Evolutionary conservation across 768 basidiomycete genomes (phyloP), one percentile per base, ranked within the genome.

Genomic region (Lentinula sp.): DNA sequence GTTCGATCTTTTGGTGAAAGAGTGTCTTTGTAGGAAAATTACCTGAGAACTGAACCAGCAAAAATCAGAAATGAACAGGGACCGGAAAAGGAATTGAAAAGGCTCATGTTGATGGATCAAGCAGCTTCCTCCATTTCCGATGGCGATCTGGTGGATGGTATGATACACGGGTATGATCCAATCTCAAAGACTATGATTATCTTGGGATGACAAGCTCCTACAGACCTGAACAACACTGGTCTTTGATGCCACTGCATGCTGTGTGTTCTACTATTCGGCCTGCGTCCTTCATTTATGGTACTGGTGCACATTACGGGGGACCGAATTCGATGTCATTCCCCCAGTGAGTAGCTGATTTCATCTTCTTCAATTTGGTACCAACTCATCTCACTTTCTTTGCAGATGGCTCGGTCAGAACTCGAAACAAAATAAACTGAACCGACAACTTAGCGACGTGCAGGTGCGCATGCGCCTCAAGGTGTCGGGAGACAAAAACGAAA

Each of bases 341-440:
- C 42, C 84, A 86, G 95, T 96, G 72, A 59, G 89, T 80, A 3
- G 39, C 42, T 31, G 28, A 50, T n/a, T 31, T 48, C 64, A 7
- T 10, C 28, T 40, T 21, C 45, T 43, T 21, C 45, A 23, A 46
- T 37, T 43, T 15, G 2, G 45, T 46, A 21, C 56, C 15, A 61
- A 42, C 57, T 7, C 50, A 10, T 42, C 59, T 13, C 15, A 58
- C 21, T 56, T 35, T 48, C 13, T 16, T 48, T 43, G 64, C 28
- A 98, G 95, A 68, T 99, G 94, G 93, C 86, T 99, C 11, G 96
- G 96, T 8, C 94, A 98, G 70, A 98, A 98, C 73, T 98, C 97
- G 61, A 96, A 95, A 69, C 89, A 91, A 71, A 80, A 68, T 64
- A 97, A 96, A 68, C 81, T 98, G 0, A 78, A 70, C 59, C 83